Conservation (phyloP, 768 basidiomycete species). For the Lactarius deliciosus region DNA sequence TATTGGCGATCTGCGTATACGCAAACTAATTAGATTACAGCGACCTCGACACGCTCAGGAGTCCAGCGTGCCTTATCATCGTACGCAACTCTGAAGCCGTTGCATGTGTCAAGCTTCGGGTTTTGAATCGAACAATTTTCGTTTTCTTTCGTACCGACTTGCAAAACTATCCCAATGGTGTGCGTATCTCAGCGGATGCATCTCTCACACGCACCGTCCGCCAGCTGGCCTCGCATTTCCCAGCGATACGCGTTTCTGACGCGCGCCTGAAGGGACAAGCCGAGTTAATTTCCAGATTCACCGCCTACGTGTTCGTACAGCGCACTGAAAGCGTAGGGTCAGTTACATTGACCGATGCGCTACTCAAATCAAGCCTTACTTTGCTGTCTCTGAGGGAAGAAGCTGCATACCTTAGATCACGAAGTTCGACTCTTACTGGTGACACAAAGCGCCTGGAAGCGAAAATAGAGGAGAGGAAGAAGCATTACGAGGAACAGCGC, state of each 20-base stretch:
- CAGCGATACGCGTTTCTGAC: background rate
- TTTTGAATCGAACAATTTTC: background rate
- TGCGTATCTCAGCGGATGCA: background rate
- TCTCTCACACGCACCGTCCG: background rate
- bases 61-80: background rate
- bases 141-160: background rate
- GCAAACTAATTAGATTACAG: background rate
- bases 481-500: background rate
- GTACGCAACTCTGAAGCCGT: background rate
- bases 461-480: background rate
- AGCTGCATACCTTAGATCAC: background rate
- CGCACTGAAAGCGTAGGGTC: background rate
- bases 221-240: background rate
- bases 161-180: background rate
- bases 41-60: background rate
- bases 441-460: background rate
- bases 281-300: background rate
- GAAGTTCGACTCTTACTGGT: background rate
- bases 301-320: background rate
- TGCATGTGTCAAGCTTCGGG: background rate
- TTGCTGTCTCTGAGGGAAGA: background rate
- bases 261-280: background rate
- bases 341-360: background rate
- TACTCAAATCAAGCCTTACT: background rate
- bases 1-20: background rate